phyloP scores from a whole-genome alignment of 1,284 basidiomycete species.

The Trametes polyzona region DNA sequence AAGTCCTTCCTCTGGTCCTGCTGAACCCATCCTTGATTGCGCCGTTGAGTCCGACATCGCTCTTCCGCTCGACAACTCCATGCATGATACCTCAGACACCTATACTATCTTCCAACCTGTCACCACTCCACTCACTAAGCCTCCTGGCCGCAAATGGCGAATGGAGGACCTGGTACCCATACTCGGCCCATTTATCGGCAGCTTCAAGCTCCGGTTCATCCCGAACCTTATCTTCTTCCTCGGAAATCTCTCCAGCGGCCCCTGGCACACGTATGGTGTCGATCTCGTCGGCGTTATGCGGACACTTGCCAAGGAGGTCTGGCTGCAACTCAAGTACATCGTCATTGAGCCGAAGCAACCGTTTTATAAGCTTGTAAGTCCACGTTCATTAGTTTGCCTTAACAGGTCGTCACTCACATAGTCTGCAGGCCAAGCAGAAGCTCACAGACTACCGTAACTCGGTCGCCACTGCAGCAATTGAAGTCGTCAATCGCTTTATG shows the following conservation, averaged over 20 bases:
- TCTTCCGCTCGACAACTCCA: no score
- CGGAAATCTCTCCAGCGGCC: background rate
- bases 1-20: no score
- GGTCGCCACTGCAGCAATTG: background rate
- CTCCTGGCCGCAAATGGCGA: background rate
- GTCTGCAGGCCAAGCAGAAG: constrained; percentile 12
- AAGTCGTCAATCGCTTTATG: background rate
- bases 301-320: background rate
- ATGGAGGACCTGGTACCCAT: background rate
- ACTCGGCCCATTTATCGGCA: background rate
- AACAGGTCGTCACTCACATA: background rate
- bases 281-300: background rate
- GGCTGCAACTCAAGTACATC: background rate
- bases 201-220: background rate
- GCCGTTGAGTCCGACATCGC: no score
- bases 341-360: background rate
- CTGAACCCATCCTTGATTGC: no score
- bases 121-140: no score
- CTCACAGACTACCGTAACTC: constrained; percentile 2
- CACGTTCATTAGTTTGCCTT: background rate
- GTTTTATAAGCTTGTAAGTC: constrained; percentile 3
- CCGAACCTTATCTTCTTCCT: constrained; percentile 1
- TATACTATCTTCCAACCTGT: no score
- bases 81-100: no score
- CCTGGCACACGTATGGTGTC: constrained; percentile 1